A percentile compares a stretch with the other conserved stretches of the same genome.
These are phyloP conservation scores for Viola odorata DNA, from an alignment of 345 rosid species.

Conservation along the genomic window DNA sequence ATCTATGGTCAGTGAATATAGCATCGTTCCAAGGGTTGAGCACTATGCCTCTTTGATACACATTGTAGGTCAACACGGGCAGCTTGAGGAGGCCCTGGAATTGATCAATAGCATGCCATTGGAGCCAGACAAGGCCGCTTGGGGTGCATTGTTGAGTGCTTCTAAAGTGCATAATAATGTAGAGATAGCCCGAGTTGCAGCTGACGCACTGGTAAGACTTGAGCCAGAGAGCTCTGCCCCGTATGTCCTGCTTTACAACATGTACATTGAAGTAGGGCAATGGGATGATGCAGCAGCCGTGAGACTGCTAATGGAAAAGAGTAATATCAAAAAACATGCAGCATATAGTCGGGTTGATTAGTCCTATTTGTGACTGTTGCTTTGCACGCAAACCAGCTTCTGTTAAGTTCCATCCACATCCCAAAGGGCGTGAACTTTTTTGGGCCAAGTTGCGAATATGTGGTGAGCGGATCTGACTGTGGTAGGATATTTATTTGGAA, in stretches of 20 bases:
- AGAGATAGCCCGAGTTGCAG: constrained; percentile 50
- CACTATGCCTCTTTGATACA: constrained; percentile 63
- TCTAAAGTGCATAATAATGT: constrained; percentile 52
- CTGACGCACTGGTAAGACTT: constrained; percentile 57
- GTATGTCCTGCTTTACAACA: constrained; percentile 55
- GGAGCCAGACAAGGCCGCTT: constrained; percentile 57
- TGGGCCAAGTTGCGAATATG: constrained; percentile 86
- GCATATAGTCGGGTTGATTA: constrained; percentile 48
- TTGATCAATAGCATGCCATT: constrained; percentile 53
- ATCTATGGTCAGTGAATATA: constrained; percentile 47
- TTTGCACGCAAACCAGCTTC: no score
- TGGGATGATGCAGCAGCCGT: constrained; percentile 62
- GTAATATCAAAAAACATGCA: constrained; percentile 43
- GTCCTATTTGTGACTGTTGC: no score
- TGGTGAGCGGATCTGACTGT: constrained; percentile 94
- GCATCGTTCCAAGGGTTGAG: constrained; percentile 50
- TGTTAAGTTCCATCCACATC: no score
- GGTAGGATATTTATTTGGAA: constrained; percentile 91
- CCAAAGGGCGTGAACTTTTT: constrained; percentile 77
- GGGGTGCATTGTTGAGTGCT: constrained; percentile 79
- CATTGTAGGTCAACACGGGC: constrained; percentile 49
- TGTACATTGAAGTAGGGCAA: constrained; percentile 53
- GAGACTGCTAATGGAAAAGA: constrained; percentile 48
- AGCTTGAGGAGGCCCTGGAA: constrained; percentile 51
- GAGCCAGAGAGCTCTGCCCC: constrained; percentile 70